Conservation (phyloP, 2,329 filamentous ascomycete genomes). For the Aspergillus terreus region DNA sequence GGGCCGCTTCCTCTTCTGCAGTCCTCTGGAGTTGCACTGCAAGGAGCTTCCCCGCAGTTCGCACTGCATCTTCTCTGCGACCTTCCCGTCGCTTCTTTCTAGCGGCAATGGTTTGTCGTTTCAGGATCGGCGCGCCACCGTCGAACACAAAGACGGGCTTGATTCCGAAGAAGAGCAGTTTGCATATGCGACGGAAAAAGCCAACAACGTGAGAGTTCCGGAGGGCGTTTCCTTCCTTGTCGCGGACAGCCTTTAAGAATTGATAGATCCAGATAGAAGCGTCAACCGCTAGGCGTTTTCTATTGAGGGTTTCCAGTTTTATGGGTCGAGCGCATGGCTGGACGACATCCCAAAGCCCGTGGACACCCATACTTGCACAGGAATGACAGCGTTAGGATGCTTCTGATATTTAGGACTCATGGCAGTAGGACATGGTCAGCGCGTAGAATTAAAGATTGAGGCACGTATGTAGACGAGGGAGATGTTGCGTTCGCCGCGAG, state of each 20-base stretch:
- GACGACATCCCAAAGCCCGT: conserved; percentile 93
- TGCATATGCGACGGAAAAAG: conserved; percentile 98
- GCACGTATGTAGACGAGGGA: not conserved
- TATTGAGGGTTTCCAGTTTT: conserved; percentile 93
- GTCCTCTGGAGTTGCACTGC: conserved; percentile 90
- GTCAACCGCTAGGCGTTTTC: conserved; percentile 92
- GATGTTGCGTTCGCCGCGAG: not conserved
- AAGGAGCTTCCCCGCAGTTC: conserved; percentile 85
- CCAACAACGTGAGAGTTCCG: conserved; percentile 95
- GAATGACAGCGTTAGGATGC: not conserved
- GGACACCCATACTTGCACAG: conserved; percentile 75
- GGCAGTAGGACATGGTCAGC: not conserved
- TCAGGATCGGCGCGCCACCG: conserved; percentile 85
- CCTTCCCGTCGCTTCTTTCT: conserved; percentile 80
- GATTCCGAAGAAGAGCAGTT: conserved; percentile 93
- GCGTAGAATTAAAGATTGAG: not conserved
- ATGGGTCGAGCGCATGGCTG: conserved; percentile 94
- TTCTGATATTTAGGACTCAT: conserved; percentile 2
- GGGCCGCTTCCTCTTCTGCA: conserved; percentile 78
- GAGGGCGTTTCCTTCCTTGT: conserved; percentile 95
- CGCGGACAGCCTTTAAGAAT: conserved; percentile 96
- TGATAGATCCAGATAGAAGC: conserved; percentile 99
- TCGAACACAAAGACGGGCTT: conserved; percentile 97
- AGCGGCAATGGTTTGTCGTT: conserved; percentile 81
- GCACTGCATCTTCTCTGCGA: conserved; percentile 83